Conservation (phyloP, 2,329 filamentous ascomycete species). For the Penicillium freii region DNA sequence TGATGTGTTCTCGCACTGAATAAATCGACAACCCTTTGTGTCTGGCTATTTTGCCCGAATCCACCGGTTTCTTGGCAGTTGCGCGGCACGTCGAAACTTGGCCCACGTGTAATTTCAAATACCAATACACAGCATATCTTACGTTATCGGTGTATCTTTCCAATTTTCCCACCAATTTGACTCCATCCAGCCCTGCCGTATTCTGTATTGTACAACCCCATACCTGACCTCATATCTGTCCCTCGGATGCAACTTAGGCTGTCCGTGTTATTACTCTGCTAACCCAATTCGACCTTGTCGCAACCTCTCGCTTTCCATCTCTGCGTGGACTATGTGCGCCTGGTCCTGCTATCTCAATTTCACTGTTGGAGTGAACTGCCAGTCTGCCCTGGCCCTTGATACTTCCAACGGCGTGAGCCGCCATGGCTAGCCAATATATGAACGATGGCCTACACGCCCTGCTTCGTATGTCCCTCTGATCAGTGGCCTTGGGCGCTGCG, state of each 20-base stretch:
- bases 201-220: constrained; percentile 9
- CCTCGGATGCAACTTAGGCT: constrained; percentile 20
- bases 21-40: neutral
- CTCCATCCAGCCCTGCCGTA: constrained; percentile 2
- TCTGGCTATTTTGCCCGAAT: constrained; percentile 3
- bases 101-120: constrained; percentile 15
- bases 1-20: neutral
- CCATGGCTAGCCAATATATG: constrained; percentile 39
- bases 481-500: neutral
- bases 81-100: constrained; percentile 6
- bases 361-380: constrained; percentile 35
- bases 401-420: constrained; percentile 22
- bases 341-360: constrained; percentile 32
- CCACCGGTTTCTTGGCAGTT: constrained; percentile 18
- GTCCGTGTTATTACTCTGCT: constrained; percentile 1
- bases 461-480: constrained; percentile 33
- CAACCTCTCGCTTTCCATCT: constrained; percentile 4
- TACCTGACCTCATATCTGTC: constrained; percentile 17
- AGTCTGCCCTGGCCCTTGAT: constrained; percentile 26
- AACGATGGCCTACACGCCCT: constrained; percentile 36
- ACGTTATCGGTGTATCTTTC: neutral
- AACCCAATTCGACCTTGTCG: constrained; percentile 9
- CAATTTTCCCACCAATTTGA: neutral
- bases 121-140: neutral
- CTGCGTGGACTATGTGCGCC: constrained; percentile 38